These are phyloP conservation scores for Cucumis sativus DNA, from an alignment of 306 rosid genomes.

Conservation along the genomic window Cucumber_9930_V3 NC_026655.2:489501-490000, in stretches of 20 bases:
- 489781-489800: no score
- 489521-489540: neutral
- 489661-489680: neutral
- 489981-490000: no score
- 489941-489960: no score
- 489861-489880: no score
- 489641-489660: neutral
- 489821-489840: no score
- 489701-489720: neutral
- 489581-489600: neutral
- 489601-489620: neutral
- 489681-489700: neutral
- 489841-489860: no score
- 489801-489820: no score
- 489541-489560: neutral
- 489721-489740: neutral
- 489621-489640: neutral
- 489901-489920: no score
- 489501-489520: neutral
- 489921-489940: no score
- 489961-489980: no score
- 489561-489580: slow-evolving; percentile 17
- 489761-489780: neutral
- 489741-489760: neutral
- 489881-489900: no score